Base-by-base conservation (phyloP, 345 rosid genomes). In the Odontarrhena argentea region DNA sequence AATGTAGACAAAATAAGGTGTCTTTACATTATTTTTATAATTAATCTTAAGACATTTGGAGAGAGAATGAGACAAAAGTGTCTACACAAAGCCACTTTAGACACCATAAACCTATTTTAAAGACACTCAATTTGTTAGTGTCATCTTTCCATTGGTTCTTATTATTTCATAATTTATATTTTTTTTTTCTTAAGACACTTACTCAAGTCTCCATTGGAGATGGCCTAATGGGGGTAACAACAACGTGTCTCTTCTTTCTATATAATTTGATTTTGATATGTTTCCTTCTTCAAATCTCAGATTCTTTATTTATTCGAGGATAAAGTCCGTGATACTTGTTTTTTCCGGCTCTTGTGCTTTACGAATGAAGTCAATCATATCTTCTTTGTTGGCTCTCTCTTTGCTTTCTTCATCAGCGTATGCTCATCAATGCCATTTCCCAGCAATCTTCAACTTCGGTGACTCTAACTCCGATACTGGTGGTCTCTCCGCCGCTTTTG, bases 381-480 rank as follows among this genome's bases (percentile, higher is more conserved):
- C 74, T 65, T 63, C 71, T 42, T 45, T 55, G 6, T 47, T 59
- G 28, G 57, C 59, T 53, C 64, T 65, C 65, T 69, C 44, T 41
- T 34, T 59, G 44, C 69, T 73, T 37, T 66, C 43, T 8, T 55
- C 70, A 7, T 55, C 30, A 80, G 61, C 24, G 0, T 12, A 43
- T 38, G 43, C 52, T 5, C 67, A 4, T 0, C 60, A 52, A 35
- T 87, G 91, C 10, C 30, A 75, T 28, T 82, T 87, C 37, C 96
- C 92, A 2, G 98, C 92, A 25, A 83, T 90, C 58, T 90, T 85
- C 75, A 90, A 93, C 85, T 89, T 92, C 7, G 96, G 98, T 1
- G 97, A 92, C 81, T 92, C 98, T 0, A 92, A 92, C 68, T 92
- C 98, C 30, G 98, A 87, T 65, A 92, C 96, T 30, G 97, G 98